Evolutionary conservation across 441 rosid species (phyloP), one percentile per base, ranked within the genome.

Genomic region (Gossypium trilobum): DNA sequence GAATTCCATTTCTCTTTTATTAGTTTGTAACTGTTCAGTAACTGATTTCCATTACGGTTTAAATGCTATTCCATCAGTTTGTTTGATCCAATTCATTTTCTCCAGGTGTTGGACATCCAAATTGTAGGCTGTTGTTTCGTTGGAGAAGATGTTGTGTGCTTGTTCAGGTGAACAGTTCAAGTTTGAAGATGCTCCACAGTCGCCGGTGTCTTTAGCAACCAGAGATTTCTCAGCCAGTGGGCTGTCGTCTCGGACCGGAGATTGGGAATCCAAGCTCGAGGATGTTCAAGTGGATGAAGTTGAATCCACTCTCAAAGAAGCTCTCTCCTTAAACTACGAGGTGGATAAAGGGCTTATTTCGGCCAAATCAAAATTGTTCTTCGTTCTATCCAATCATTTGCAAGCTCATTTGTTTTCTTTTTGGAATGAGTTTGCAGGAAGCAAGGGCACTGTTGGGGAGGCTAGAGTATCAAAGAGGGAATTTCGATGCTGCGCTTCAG

Each of bases 401-500:
- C 29, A 52, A 52, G 42, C 54, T 27, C 20, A 54, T 6, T 60
- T 17, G 36, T 14, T 64, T n/a, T n/a, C 5, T 48, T 14, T 23
- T 66, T 25, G 58, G 29, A 6, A 36, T 19, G 54, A 16, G 22
- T 64, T 25, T 81, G 60, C 72, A 94, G 99, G 99, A 92, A 86
- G 99, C 99, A 22, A 89, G 99, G 84, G 96, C 98, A 39, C 81
- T 95, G 85, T 52, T 95, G 71, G 98, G 99, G 76, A 88, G 99
- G 82, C 87, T 92, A 27, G 99, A 92, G 75, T 91, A 84, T 77
- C 97, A 88, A 83, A 87, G 87, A 86, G 93, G 97, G 55, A 92
- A 89, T 76, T 91, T 85, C 68, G 97, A 88, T 75, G 99, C 96
- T n/a, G 97, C 99, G 33, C 91, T 95, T 82, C 97, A 92, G 81